Evolutionary conservation across 2,329 filamentous ascomycete species (phyloP).

Genomic region (Ophiostoma triangulosporum): DNA sequence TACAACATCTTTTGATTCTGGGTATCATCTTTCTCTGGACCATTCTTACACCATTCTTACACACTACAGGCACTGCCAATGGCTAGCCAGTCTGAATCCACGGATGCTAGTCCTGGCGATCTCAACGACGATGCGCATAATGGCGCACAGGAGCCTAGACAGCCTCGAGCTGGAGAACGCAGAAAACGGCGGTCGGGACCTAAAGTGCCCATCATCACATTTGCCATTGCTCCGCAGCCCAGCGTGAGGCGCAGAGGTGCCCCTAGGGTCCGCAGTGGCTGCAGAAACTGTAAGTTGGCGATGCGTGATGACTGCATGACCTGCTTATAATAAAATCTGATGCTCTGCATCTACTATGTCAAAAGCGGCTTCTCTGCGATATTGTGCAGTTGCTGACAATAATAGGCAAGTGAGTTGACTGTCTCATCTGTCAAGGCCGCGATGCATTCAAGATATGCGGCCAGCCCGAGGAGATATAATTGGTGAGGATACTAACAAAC

Average conservation of each 20-base stretch:
- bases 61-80: not conserved
- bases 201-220: slow-evolving; percentile 15
- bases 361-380: too few relatives aligned
- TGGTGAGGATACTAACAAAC: not conserved
- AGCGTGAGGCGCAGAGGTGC: slow-evolving; percentile 20
- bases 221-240: slow-evolving; percentile 19
- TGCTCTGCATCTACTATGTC: too few relatives aligned
- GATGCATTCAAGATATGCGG: too few relatives aligned
- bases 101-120: not conserved
- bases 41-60: not conserved
- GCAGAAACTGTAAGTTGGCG: slow-evolving; percentile 18
- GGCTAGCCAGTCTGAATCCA: not conserved
- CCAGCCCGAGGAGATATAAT: not conserved
- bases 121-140: not conserved
- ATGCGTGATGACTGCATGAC: not conserved
- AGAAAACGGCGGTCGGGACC: not conserved
- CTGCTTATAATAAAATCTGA: too few relatives aligned
- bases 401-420: not conserved
- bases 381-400: not conserved
- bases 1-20: too few relatives aligned
- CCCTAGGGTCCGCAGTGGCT: slow-evolving; percentile 16
- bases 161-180: not conserved
- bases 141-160: not conserved
- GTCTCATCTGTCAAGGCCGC: too few relatives aligned
- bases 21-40: too few relatives aligned